Percentiles rank a stretch among this genome's conserved stretches.
Evolutionary conservation across 1,284 basidiomycete genomes (phyloP).

Genomic region (Pseudozyma flocculosa): DNA sequence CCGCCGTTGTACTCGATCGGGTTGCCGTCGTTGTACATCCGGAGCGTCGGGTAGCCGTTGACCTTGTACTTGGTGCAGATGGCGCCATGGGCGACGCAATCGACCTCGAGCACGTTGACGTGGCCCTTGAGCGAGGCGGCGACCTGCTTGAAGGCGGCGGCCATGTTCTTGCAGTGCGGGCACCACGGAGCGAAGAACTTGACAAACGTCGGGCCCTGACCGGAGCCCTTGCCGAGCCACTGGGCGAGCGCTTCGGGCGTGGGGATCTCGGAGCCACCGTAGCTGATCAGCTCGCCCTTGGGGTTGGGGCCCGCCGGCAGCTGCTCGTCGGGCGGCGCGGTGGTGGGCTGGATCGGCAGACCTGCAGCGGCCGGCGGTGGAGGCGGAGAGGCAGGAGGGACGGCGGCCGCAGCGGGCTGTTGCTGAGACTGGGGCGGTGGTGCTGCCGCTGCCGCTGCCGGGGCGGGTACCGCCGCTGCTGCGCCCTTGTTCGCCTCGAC

Average conservation of each 20-base stretch:
- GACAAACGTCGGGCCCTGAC: slow-evolving; percentile 50
- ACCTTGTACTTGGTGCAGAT: slow-evolving; percentile 41
- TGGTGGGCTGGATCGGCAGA: slow-evolving; percentile 1
- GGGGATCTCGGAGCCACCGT: slow-evolving; percentile 29
- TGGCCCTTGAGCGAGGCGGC: slow-evolving; percentile 38
- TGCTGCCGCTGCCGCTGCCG: slow-evolving; percentile 3
- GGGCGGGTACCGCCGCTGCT: slow-evolving; percentile 1
- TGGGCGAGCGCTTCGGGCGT: slow-evolving; percentile 30
- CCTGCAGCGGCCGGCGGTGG: too few species aligned
- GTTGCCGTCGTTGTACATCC: slow-evolving; percentile 45
- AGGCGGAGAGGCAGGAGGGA: slow-evolving; percentile 4
- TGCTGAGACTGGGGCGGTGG: neutral
- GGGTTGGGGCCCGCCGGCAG: slow-evolving; percentile 40
- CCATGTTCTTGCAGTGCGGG: slow-evolving; percentile 56
- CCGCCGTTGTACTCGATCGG: slow-evolving; percentile 42
- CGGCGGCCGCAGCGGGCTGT: slow-evolving; percentile 4
- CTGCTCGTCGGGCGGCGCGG: slow-evolving; percentile 9
- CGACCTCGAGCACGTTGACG: slow-evolving; percentile 52
- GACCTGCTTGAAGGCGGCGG: slow-evolving; percentile 36
- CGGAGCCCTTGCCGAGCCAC: slow-evolving; percentile 37
- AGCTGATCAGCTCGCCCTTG: slow-evolving; percentile 40
- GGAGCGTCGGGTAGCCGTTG: slow-evolving; percentile 43
- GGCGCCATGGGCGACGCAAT: slow-evolving; percentile 43
- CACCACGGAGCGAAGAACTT: slow-evolving; percentile 57
- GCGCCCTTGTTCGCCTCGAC: neutral